Evolutionary conservation across 306 rosid genomes (phyloP).

Genomic region (Fragaria vesca): DNA sequence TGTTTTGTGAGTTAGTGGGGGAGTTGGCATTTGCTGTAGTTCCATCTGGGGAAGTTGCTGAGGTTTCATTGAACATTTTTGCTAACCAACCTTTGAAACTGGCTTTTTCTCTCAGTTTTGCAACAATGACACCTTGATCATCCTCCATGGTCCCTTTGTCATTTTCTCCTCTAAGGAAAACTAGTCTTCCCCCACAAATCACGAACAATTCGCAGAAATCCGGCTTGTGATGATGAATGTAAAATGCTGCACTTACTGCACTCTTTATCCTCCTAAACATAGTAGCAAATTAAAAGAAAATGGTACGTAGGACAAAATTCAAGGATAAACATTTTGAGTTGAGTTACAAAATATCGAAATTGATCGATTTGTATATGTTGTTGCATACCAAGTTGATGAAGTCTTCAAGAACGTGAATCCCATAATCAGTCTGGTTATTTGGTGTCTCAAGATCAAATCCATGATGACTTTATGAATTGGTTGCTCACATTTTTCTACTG

Average conservation of each 20-base stretch:
- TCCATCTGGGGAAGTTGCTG: conserved; percentile 30
- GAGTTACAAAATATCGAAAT: not conserved
- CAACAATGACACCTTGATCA: conserved; percentile 65
- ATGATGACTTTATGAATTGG: conserved; percentile 53
- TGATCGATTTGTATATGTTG: not conserved
- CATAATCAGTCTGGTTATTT: conserved; percentile 69
- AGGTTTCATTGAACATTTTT: conserved; percentile 53
- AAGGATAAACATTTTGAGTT: not conserved
- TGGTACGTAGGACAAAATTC: not conserved
- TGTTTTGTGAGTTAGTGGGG: conserved; percentile 34
- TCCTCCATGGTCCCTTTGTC: conserved; percentile 73
- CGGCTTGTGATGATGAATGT: conserved; percentile 70
- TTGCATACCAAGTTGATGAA: conserved; percentile 49
- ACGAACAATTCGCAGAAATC: conserved; percentile 62
- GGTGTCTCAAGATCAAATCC: conserved; percentile 51
- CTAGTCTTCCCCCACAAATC: conserved; percentile 73
- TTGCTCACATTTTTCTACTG: conserved; percentile 59
- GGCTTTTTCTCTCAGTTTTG: conserved; percentile 49
- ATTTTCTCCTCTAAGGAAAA: conserved; percentile 56
- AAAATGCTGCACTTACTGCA: conserved; percentile 66
- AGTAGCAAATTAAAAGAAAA: not conserved
- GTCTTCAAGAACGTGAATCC: conserved; percentile 75
- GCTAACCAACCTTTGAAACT: conserved; percentile 69
- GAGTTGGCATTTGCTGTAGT: conserved; percentile 36
- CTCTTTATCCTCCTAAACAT: conserved; percentile 60